Base-by-base conservation (phyloP, 164 flowering plant species). In the Malania oleifera region DNA sequence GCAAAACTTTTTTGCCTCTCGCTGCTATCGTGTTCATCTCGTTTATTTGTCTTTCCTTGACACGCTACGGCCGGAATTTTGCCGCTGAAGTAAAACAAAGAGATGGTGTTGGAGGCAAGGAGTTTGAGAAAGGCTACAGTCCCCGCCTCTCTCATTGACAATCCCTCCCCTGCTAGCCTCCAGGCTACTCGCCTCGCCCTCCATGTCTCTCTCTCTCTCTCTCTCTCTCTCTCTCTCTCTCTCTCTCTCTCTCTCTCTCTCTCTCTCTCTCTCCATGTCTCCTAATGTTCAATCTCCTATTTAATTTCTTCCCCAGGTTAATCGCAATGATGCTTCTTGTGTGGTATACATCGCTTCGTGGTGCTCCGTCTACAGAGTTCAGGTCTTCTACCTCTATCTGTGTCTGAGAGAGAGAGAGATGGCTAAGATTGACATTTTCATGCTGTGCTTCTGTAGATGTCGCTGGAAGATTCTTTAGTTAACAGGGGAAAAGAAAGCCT, bases 281-380 rank as follows among this genome's bases (percentile, higher is more conserved):
- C 6, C 9, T 4, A n/a, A 17, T 43, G 20, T 23, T 61, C 17
- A 13, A 13, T 31, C 25, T 41, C 57, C 1, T 47, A 19, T 49
- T 13, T n/a, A n/a, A n/a, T 38, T 60, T 19, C 17, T 39, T 47
- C 3, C 6, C 48, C 79, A 86, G 93, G 79, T 67, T 45, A 57
- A 62, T 67, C 70, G 40, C 7, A 82, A 77, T 18, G 68, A 47
- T 28, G 71, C 78, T 46, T 79, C 79, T 54, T 82, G 79, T 46
- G 76, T 56, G 57, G 79, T 81, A 28, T 85, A 80, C 77, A 61
- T 88, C 9, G 91, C 96, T 47, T 88, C 96, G 34, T 89, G 88
- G 12, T 77, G 77, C 67, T 73, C 45, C 25, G 46, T 83, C 57
- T 85, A 79, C 74, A 85, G 67, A 62, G 56, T 85, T 20, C 70